phyloP scores from a whole-genome alignment of 257 asterid genomes.

The Ajuga chamaepitys region DNA sequence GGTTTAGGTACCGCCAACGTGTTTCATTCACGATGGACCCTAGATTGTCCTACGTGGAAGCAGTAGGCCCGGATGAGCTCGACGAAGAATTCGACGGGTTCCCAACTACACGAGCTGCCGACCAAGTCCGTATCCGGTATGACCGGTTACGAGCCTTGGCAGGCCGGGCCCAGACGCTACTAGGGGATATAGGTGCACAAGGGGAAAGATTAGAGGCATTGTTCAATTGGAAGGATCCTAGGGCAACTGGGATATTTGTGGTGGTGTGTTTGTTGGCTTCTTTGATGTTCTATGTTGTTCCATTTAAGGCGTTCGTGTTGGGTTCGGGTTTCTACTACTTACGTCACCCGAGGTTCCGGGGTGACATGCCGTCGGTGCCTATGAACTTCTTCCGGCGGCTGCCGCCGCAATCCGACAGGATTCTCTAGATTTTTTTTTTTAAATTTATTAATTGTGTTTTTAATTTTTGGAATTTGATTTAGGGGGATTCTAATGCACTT shows the following conservation, averaged over 20 bases:
- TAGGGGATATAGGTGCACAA: conserved; percentile 83
- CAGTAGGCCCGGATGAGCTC: conserved; percentile 66
- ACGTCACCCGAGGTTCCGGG: conserved; percentile 85
- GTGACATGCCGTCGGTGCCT: conserved; percentile 78
- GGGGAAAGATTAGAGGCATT: conserved; percentile 87
- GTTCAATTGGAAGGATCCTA: conserved; percentile 84
- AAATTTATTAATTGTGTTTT: neutral
- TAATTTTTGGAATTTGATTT: neutral
- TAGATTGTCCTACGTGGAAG: conserved; percentile 48
- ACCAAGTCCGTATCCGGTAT: conserved; percentile 52
- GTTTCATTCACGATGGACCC: conserved; percentile 56
- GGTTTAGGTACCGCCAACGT: conserved; percentile 53
- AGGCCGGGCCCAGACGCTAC: conserved; percentile 74
- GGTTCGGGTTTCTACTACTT: conserved; percentile 65
- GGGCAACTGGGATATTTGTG: conserved; percentile 76
- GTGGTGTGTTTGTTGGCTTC: conserved; percentile 62
- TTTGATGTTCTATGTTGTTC: conserved; percentile 55
- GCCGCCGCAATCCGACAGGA: conserved; percentile 77
- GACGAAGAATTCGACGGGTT: conserved; percentile 86
- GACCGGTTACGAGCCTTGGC: conserved; percentile 77
- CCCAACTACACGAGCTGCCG: conserved; percentile 51
- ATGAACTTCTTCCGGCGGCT: conserved; percentile 77
- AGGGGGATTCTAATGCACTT: conserved; percentile 28
- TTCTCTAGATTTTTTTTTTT: conserved; percentile 33
- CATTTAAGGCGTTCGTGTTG: conserved; percentile 56